Conservation (phyloP, 1,139 yeast species). For the Scheffersomyces segobiensis region DNA sequence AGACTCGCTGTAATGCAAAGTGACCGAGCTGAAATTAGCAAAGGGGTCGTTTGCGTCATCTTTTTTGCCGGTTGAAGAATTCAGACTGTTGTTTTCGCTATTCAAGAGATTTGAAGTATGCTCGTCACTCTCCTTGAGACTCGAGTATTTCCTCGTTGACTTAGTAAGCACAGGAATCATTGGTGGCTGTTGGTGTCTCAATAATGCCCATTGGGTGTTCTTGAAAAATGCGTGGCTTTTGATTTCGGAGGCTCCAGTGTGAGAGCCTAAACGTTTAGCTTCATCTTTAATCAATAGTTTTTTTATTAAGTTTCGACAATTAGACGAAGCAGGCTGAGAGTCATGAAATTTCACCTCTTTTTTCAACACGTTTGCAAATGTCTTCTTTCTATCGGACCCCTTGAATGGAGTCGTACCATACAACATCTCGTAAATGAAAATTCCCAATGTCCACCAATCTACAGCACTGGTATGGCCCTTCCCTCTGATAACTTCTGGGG, state of each 20-base stretch:
- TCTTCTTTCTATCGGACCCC: constrained; percentile 82
- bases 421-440: constrained; percentile 87
- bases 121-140: constrained; percentile 28
- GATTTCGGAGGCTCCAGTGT: constrained; percentile 91
- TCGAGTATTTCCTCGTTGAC: constrained; percentile 29
- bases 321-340: constrained; percentile 57
- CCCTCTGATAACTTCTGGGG: constrained; percentile 96
- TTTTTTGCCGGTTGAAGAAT: not conserved
- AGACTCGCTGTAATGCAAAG: constrained; percentile 71
- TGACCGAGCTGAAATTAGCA: constrained; percentile 83
- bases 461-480: constrained; percentile 98
- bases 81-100: not conserved
- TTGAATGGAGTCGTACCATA: constrained; percentile 96
- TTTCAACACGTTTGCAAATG: constrained; percentile 84
- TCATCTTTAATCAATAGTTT: constrained; percentile 88
- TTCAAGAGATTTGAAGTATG: constrained; percentile 8
- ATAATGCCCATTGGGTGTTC: constrained; percentile 89
- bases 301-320: constrained; percentile 75
- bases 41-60: constrained; percentile 68
- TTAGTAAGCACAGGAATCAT: constrained; percentile 85
- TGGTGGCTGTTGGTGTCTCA: constrained; percentile 91
- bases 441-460: constrained; percentile 99
- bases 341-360: constrained; percentile 77
- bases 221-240: constrained; percentile 90
- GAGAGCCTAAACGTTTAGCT: constrained; percentile 81